Evolutionary conservation across 192 early-diverging fungal species (phyloP), one percentile per base, ranked within the genome.

Genomic region (Backusella psychrophila): DNA sequence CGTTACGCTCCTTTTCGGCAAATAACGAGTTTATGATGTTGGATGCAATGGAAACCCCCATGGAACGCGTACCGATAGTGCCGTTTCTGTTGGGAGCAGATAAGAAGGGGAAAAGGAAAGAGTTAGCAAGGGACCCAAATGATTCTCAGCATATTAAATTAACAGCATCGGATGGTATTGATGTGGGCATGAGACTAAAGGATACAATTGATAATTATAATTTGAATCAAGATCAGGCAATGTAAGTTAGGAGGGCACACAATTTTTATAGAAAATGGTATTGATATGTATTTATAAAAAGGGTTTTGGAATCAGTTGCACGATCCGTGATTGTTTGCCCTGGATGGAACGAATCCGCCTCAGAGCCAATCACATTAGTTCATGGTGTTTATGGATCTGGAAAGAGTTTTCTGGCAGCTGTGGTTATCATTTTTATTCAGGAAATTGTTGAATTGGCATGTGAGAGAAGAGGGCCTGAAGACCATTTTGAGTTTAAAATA

Each of bases 361-460:
- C 46, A 21, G 69, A 85, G 15, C 82, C 87, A 7, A 74, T 86
- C 38, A 63, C 83, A 14, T 44, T 86, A 3, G 85, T 88, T 0
- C 87, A 86, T 72, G 87, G 86, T 71, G 87, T 89, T 4, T 92
- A 92, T 80, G 92, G 92, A 4, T 90, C 92, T 0, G 92, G 92
- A n/a, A 94, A 94, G 80, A 92, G 87, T 79, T 92, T 86, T 73
- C 82, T 94, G 7, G 84, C 90, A 21, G 89, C 87, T 5, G 91
- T 90, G 1, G 72, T 92, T 46, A 85, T 90, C 46, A 81, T 91
- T 0, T 91, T 90, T 23, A 77, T 91, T 14, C 85, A 90, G 65
- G 80, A 73, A 1, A 83, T 94, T 26, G 81, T 88, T 9, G 78
- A 77, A 39, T 85, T 87, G 19, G 74, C 77, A 36, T 67, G 69